Conservation (phyloP, 2,329 filamentous ascomycete genomes). For the Ampelomyces quisqualis region DNA sequence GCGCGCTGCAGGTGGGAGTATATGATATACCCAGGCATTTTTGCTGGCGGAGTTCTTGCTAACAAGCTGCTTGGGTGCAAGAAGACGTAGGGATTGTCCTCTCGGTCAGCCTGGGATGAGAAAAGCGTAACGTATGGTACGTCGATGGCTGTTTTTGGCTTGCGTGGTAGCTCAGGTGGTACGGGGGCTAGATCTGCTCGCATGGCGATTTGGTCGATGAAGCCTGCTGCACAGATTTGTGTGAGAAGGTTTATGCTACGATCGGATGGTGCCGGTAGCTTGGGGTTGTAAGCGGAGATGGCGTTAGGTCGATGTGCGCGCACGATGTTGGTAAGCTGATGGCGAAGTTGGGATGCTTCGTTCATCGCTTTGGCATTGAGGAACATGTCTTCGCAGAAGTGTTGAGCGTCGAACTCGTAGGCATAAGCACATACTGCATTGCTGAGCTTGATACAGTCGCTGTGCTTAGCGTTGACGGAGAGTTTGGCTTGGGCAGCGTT, state of each 20-base stretch:
- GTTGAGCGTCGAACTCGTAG: constrained; percentile 53
- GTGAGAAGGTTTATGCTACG: constrained; percentile 76
- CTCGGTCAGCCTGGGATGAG: constrained; percentile 57
- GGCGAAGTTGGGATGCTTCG: constrained; percentile 79
- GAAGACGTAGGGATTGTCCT: constrained; percentile 65
- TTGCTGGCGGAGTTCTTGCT: constrained; percentile 54
- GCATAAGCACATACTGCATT: constrained; percentile 83
- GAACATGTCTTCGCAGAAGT: constrained; percentile 81
- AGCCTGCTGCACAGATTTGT: constrained; percentile 87
- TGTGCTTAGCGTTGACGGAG: constrained; percentile 71
- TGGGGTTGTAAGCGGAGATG: constrained; percentile 42
- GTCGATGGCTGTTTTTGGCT: constrained; percentile 82
- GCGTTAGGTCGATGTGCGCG: constrained; percentile 65
- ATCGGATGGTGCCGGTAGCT: constrained; percentile 62
- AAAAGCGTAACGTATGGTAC: constrained; percentile 88
- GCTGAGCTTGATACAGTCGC: constrained; percentile 87
- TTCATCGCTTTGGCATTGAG: constrained; percentile 83
- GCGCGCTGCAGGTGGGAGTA: constrained; percentile 82
- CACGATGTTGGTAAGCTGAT: constrained; percentile 80
- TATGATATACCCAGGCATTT: constrained; percentile 79
- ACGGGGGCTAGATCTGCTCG: constrained; percentile 80
- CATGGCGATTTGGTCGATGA: constrained; percentile 92
- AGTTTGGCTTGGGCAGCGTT: constrained; percentile 77
- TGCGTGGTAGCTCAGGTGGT: constrained; percentile 56
- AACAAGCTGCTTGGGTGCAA: constrained; percentile 85